These are phyloP conservation scores for Coniophora puteana DNA, from an alignment of 1,284 basidiomycete species.

Conservation along the genomic window DNA sequence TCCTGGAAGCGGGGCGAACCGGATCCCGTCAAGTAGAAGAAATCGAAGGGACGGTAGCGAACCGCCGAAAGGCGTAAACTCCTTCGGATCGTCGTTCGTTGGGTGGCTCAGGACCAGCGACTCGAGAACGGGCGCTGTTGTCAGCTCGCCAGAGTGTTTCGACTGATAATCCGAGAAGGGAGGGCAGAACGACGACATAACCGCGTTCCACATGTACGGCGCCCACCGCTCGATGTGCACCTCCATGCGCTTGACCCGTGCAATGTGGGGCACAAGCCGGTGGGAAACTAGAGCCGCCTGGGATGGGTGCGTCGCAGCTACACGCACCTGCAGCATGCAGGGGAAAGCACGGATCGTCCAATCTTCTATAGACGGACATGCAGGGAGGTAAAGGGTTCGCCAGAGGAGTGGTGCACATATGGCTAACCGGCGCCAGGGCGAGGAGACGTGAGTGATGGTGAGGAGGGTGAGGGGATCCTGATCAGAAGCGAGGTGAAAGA, in stretches of 20 bases:
- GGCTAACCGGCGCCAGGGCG: slow-evolving; percentile 55
- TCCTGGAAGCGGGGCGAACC: slow-evolving; percentile 55
- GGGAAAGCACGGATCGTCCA: slow-evolving; percentile 53
- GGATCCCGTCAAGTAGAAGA: slow-evolving; percentile 57
- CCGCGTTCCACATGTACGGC: slow-evolving; percentile 63
- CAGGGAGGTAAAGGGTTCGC: slow-evolving; percentile 49
- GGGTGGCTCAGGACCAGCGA: slow-evolving; percentile 57
- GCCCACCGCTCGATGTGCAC: slow-evolving; percentile 51
- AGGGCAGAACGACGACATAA: slow-evolving; percentile 45
- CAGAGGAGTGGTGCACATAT: slow-evolving; percentile 56
- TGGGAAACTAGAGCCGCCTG: slow-evolving; percentile 41
- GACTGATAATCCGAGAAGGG: slow-evolving; percentile 13
- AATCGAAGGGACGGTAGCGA: slow-evolving; percentile 51
- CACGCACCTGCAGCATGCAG: slow-evolving; percentile 55
- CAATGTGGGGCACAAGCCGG: slow-evolving; percentile 44
- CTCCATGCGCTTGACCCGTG: slow-evolving; percentile 56
- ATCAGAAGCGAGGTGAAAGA: slow-evolving; percentile 57
- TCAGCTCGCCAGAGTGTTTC: slow-evolving; percentile 6
- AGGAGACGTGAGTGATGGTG: slow-evolving; percentile 60
- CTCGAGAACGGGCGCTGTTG: slow-evolving; percentile 41
- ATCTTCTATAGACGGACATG: slow-evolving; percentile 51
- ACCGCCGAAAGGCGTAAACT: slow-evolving; percentile 62
- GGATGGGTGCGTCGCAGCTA: slow-evolving; percentile 29
- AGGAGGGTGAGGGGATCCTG: slow-evolving; percentile 54
- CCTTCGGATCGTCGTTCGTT: slow-evolving; percentile 61